Evolutionary conservation across 148 eudicot species (phyloP), one percentile per base, ranked within the genome.

Genomic region (Diospyros kaki): DNA sequence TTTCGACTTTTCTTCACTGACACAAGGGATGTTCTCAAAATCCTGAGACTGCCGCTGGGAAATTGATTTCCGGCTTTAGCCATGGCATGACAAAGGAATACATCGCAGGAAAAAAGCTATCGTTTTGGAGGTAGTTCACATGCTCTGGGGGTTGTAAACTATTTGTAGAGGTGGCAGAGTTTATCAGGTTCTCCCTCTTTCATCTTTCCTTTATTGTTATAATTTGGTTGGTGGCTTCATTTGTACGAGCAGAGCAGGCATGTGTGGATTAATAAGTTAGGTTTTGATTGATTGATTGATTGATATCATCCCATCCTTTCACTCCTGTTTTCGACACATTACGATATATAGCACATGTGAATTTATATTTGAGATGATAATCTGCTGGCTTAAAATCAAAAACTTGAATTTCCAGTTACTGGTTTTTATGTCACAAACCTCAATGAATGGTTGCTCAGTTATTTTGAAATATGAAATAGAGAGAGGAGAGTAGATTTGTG

Each of bases 1-100:
- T 2, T 89, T 79, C 11, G 97, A 95, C 76, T 95, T 95, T 75
- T 95, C 98, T n/a, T 90, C 98, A 60, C 76, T 95, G 78, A 95
- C 98, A 8, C 96, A 92, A 84, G 98, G 90, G 51, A 66, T 92
- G 68, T 90, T 95, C 75, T 74, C 97, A 17, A 95, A 95, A 77
- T 87, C 86, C 28, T 90, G 85, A 85, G 53, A 10, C 9, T 8
- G 67, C 40, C 13, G 54, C 40, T 15, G 54, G 28, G 38, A 69
- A 44, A 28, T 64, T 44, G 43, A n/a, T 50, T 56, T 52, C 48
- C 58, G 73, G 28, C 50, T 67, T 75, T 56, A 39, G 58, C 48
- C 39, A 75, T 71, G 68, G 41, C 41, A 63, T 43, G 69, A 28
- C 40, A 62, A 18, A 58, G 66, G 64, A 46, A n/a, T 48, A 53